Percentiles rank a stretch among this genome's conserved stretches.
phyloP scores from a whole-genome alignment of 371 early-diverging fungal species.

The Apophysomyces ossiformis region DNA sequence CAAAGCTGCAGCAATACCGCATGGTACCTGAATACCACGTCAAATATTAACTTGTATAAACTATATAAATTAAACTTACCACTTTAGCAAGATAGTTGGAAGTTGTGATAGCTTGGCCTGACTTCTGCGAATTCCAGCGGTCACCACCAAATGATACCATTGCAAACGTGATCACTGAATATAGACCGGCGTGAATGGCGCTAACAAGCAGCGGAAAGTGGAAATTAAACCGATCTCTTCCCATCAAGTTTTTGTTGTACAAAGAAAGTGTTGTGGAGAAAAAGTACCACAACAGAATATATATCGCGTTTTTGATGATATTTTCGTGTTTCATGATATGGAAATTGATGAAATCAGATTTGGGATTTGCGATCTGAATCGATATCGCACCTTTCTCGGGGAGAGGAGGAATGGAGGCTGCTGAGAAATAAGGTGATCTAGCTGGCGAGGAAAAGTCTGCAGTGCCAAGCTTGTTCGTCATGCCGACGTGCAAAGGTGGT shows the following conservation, averaged over 20 bases:
- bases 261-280: slow-evolving; percentile 80
- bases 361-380: slow-evolving; percentile 22
- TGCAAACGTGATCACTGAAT: slow-evolving; percentile 59
- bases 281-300: slow-evolving; percentile 63
- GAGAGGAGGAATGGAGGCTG: slow-evolving; percentile 22
- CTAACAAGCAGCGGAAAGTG: slow-evolving; percentile 81
- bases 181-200: slow-evolving; percentile 68
- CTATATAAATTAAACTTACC: slow-evolving; percentile 33
- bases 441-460: slow-evolving; percentile 26
- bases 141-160: slow-evolving; percentile 54
- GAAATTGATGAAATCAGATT: slow-evolving; percentile 18
- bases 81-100: slow-evolving; percentile 56
- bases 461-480: slow-evolving; percentile 17
- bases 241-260: slow-evolving; percentile 85
- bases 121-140: slow-evolving; percentile 38
- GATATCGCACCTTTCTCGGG: slow-evolving; percentile 31
- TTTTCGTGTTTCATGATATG: slow-evolving; percentile 22
- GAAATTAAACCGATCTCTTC: slow-evolving; percentile 76
- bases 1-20: slow-evolving; percentile 86
- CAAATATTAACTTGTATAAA: background rate
- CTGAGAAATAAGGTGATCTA: slow-evolving; percentile 21
- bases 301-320: slow-evolving; percentile 40
- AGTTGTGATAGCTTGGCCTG: slow-evolving; percentile 35
- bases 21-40: slow-evolving; percentile 66
- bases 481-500: slow-evolving; percentile 12